Base-by-base conservation (phyloP, 257 asterid species). In the Solanum bulbocastanum region DNA sequence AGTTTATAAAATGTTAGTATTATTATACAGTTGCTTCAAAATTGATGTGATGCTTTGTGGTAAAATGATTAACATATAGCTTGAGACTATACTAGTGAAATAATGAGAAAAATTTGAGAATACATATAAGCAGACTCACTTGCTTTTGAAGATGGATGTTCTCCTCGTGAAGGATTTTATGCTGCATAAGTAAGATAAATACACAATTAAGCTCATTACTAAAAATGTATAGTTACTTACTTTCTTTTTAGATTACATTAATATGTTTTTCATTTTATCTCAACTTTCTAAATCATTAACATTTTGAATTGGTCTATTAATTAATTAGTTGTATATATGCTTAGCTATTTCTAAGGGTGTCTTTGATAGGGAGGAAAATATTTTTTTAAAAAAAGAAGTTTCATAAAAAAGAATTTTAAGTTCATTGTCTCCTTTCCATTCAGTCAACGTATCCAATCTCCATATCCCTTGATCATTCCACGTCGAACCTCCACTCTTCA, bases 111-210 rank as follows among this genome's bases (percentile, higher is more conserved):
- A 25, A 23, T 40, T 7, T 15, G 8, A 14, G 0, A 79, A 15
- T 44, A 25, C n/a, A 9, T 46, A 39, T 27, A 44, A 27, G 18
- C 18, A 23, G 0, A 82, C 90, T 86, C 88, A 92, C 96, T 91
- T 91, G 91, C 91, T 93, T 93, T 84, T 92, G 94, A 88, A 92
- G 94, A 90, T 87, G 84, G 85, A 44, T 88, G 89, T 91, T 93
- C 91, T 93, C 94, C 87, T 92, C 94, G 86, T 91, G 94, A 32
- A 93, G 94, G 71, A 90, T 93, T 83, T 91, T 92, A 10, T 91
- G 91, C 96, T 93, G 92, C 90, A 92, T 14, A 25, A 81, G 40
- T 14, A 25, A 81, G 40, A 87, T 18, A 36, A 74, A 71, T n/a
- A 32, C 30, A 56, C 6, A 18, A 56, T 2, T 52, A 52, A 74